A percentile compares a stretch with the other conserved stretches of the same genome.
Conservation (phyloP, 305 asterid species). For the Fraxinus floribunda region DNA sequence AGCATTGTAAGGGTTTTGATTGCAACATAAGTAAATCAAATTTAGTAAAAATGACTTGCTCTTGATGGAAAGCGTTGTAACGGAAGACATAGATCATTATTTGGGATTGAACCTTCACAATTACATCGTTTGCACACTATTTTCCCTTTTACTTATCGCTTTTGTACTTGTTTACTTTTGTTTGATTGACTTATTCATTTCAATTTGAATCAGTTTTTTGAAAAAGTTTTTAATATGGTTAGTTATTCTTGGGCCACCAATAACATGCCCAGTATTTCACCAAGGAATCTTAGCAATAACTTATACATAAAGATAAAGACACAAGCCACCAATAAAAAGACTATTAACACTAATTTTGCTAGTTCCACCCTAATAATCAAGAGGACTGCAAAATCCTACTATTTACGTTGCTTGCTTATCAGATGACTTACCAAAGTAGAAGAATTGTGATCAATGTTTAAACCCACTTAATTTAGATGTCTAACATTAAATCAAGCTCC, state of each 20-base stretch:
- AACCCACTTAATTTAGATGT: not conserved
- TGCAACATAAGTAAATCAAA: not conserved
- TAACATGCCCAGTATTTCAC: not conserved
- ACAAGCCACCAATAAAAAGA: not conserved
- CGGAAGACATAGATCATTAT: not conserved
- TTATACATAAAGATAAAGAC: not conserved
- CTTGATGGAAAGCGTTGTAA: not conserved
- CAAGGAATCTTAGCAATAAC: not conserved
- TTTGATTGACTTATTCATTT: not conserved
- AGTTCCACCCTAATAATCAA: not conserved
- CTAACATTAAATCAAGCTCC: not conserved
- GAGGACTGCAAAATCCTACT: not conserved
- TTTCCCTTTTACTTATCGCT: not conserved
- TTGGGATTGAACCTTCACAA: not conserved
- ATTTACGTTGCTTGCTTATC: not conserved
- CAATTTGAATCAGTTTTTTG: not conserved
- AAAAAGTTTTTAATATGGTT: too few species aligned
- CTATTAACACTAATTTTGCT: not conserved
- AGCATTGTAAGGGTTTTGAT: not conserved
- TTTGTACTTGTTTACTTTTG: not conserved
- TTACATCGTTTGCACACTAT: not conserved
- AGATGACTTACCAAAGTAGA: not conserved
- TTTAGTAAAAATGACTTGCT: not conserved
- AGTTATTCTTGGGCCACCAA: not conserved
- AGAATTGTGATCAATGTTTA: not conserved